A percentile compares a stretch with the other conserved stretches of the same genome.
Conservation (phyloP, 2,329 filamentous ascomycete species). For the Annulohypoxylon truncatum region DNA sequence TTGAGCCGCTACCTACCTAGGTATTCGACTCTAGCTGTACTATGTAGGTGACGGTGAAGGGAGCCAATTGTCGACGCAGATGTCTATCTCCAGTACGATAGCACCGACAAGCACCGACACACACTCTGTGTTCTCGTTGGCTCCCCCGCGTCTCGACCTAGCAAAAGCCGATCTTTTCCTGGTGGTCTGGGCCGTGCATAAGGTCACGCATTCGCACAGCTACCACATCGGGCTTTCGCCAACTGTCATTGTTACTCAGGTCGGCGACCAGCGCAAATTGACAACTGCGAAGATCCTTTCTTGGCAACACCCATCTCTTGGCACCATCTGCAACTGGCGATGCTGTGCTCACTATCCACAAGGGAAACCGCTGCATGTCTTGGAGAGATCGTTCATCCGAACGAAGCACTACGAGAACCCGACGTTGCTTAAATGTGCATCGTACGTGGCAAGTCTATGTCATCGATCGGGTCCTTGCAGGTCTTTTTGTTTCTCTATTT, state of each 20-base stretch:
- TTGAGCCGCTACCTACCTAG: slow-evolving; percentile 15
- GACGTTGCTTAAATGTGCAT: slow-evolving; percentile 26
- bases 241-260: slow-evolving; percentile 43
- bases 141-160: slow-evolving; percentile 28
- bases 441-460: slow-evolving; percentile 31
- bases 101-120: not conserved
- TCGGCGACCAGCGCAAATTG: slow-evolving; percentile 44
- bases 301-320: slow-evolving; percentile 41
- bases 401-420: slow-evolving; percentile 31
- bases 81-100: slow-evolving; percentile 15
- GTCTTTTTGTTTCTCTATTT: not conserved
- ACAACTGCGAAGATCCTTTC: slow-evolving; percentile 42
- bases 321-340: slow-evolving; percentile 36
- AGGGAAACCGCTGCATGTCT: slow-evolving; percentile 41
- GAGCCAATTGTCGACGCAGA: slow-evolving; percentile 28
- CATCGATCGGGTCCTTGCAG: slow-evolving; percentile 39
- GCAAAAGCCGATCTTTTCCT: slow-evolving; percentile 39
- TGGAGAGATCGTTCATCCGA: slow-evolving; percentile 42
- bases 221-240: slow-evolving; percentile 41
- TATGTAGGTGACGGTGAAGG: slow-evolving; percentile 25
- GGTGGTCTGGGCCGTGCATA: slow-evolving; percentile 35
- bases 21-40: slow-evolving; percentile 14
- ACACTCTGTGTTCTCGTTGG: slow-evolving; percentile 6
- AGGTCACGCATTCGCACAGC: slow-evolving; percentile 39
- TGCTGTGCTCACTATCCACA: slow-evolving; percentile 36